Conservation (phyloP, 1,284 basidiomycete genomes). For the Cutaneotrichosporon arboriforme region DNA sequence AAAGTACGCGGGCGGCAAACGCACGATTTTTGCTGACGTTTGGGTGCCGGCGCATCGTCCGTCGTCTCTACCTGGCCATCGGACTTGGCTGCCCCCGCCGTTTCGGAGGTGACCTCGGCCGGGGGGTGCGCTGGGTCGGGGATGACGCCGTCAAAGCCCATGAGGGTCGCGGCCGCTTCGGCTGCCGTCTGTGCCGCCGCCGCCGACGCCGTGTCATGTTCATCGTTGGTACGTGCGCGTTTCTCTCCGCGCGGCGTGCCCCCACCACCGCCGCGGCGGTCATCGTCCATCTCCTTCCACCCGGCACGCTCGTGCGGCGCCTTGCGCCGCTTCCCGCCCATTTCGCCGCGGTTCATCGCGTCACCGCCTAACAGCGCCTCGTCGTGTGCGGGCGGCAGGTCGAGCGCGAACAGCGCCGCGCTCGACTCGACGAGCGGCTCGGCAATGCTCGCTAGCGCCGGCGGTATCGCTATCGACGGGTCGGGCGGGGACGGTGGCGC, state of each 20-base stretch:
- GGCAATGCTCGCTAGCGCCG: conserved; percentile 16
- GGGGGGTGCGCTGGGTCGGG: not conserved
- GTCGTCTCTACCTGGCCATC: not conserved
- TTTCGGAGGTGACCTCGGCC: not conserved
- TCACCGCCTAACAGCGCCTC: not conserved
- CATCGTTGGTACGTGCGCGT: not conserved
- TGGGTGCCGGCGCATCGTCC: not conserved
- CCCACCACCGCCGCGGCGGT: not conserved
- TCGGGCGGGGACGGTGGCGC: conserved; percentile 19
- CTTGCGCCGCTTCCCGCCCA: conserved; percentile 45
- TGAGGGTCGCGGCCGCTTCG: not conserved
- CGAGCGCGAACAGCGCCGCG: conserved; percentile 7
- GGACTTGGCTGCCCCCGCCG: not conserved
- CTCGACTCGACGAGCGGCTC: not conserved
- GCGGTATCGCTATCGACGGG: conserved; percentile 17
- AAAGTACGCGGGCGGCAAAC: not conserved
- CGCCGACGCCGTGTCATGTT: not conserved
- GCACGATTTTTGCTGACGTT: not conserved
- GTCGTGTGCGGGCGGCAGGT: conserved; percentile 7
- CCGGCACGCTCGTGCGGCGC: conserved; percentile 39
- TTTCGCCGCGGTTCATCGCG: conserved; percentile 33
- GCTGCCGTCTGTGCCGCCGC: not conserved
- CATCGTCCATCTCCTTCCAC: conserved; percentile 41
- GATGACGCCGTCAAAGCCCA: not conserved
- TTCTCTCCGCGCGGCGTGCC: too few relatives aligned